A percentile compares a stretch with the other conserved stretches of the same genome.
Conservation (phyloP, 2,329 filamentous ascomycete genomes). For the Exophiala calicioides region DNA sequence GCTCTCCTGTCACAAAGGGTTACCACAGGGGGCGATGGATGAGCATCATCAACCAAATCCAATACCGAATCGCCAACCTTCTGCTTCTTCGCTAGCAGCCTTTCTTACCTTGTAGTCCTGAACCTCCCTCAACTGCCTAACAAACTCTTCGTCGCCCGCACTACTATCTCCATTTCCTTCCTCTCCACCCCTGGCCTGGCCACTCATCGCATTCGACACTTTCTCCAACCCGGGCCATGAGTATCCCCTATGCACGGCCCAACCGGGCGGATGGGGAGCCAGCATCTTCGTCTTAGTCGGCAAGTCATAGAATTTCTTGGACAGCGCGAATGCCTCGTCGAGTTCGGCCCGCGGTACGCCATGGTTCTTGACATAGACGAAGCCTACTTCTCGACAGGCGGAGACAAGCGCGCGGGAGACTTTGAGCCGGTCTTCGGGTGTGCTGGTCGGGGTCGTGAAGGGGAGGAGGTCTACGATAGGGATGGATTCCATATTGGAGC, state of each 20-base stretch:
- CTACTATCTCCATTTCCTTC: too few species aligned
- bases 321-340: conserved; percentile 48
- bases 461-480: conserved; percentile 44
- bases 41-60: not conserved
- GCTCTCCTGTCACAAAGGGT: conserved; percentile 45
- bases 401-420: conserved; percentile 38
- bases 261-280: conserved; percentile 53
- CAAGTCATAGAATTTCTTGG: conserved; percentile 48
- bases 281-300: conserved; percentile 49
- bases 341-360: conserved; percentile 43
- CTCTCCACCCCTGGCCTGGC: too few species aligned
- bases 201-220: conserved; percentile 50
- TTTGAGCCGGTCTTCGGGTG: conserved; percentile 32
- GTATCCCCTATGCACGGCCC: conserved; percentile 56
- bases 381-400: conserved; percentile 49
- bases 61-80: too few species aligned
- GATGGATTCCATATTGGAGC: conserved; percentile 28
- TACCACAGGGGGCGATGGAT: not conserved
- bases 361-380: conserved; percentile 53
- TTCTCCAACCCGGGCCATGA: conserved; percentile 58
- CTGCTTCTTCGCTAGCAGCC: too few species aligned
- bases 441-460: conserved; percentile 34
- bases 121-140: conserved; percentile 47
- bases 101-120: conserved; percentile 56
- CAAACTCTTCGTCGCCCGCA: conserved; percentile 45